Evolutionary conservation across 225 moss, liverwort and hornwort genomes (phyloP).

Genomic region (Neckera pumila): DNA sequence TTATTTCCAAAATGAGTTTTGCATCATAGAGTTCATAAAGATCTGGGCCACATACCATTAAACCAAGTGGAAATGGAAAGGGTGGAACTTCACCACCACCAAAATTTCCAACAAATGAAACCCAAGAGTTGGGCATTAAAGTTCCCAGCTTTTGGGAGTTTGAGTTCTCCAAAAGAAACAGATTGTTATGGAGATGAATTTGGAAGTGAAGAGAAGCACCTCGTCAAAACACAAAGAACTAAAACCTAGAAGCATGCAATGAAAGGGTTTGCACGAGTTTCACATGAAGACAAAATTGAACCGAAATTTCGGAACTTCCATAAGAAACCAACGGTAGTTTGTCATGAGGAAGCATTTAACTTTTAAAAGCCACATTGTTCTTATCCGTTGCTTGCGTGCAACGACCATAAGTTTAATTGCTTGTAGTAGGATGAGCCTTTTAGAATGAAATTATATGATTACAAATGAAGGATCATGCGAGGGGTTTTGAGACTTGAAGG

Average conservation of each 20-base stretch:
- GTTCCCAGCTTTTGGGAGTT: too few species aligned
- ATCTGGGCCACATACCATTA: too few species aligned
- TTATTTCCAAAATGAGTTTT: too few species aligned
- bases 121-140: too few species aligned
- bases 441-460: not conserved
- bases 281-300: rapidly evolving
- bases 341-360: not conserved
- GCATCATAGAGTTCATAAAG: too few species aligned
- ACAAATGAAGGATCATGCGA: not conserved
- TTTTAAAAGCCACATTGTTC: not conserved
- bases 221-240: rapidly evolving
- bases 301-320: not conserved
- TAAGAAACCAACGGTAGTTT: too few species aligned
- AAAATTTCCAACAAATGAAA: too few species aligned
- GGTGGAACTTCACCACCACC: too few species aligned
- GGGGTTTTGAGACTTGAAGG: not conserved
- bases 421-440: not conserved
- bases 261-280: not conserved
- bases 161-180: too few species aligned
- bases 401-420: too few species aligned
- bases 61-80: too few species aligned
- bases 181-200: not conserved
- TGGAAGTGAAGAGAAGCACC: not conserved
- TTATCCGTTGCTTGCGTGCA: not conserved
- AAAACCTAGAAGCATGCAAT: not conserved